Evolutionary conservation across 768 basidiomycete species (phyloP).

Genomic region (Pleurotus giganteus): DNA sequence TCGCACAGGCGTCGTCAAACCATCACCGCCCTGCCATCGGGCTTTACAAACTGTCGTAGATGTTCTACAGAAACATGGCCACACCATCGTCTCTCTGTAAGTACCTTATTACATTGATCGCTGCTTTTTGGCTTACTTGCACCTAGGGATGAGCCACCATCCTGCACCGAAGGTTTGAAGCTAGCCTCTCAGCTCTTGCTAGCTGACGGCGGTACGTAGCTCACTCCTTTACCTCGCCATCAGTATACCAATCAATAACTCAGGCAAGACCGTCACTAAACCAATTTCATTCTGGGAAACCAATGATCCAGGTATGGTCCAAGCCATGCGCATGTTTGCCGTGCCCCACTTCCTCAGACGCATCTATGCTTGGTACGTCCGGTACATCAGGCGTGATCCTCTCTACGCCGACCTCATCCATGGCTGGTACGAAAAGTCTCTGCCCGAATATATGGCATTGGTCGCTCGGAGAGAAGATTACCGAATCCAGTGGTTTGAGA

Average conservation of each 20-base stretch:
- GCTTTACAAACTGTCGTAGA: slow-evolving; percentile 48
- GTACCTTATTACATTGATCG: slow-evolving; percentile 12
- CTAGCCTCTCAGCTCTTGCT: slow-evolving; percentile 52
- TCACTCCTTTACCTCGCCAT: background rate
- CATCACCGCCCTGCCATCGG: slow-evolving; percentile 60
- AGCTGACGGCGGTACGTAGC: slow-evolving; percentile 43
- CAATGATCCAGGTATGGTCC: slow-evolving; percentile 46
- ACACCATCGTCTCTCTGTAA: slow-evolving; percentile 48
- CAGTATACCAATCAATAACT: background rate
- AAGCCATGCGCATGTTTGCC: slow-evolving; percentile 36
- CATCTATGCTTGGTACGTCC: slow-evolving; percentile 49
- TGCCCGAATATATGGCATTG: slow-evolving; percentile 45
- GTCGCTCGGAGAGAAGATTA: slow-evolving; percentile 46
- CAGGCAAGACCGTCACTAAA: slow-evolving; percentile 26
- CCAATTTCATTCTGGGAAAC: slow-evolving; percentile 39
- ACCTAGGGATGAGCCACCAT: slow-evolving; percentile 35
- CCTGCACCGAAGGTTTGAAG: slow-evolving; percentile 49
- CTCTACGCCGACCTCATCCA: slow-evolving; percentile 54
- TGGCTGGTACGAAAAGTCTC: slow-evolving; percentile 39
- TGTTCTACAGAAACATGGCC: slow-evolving; percentile 41
- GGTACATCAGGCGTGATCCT: slow-evolving; percentile 49
- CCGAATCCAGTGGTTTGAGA: slow-evolving; percentile 43
- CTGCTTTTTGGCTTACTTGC: background rate
- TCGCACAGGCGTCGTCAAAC: slow-evolving; percentile 46
- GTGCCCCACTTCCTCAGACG: slow-evolving; percentile 46